These are phyloP conservation scores for Alternaria sp. DNA, from an alignment of 2,329 filamentous ascomycete genomes.

Conservation along the genomic window DNA sequence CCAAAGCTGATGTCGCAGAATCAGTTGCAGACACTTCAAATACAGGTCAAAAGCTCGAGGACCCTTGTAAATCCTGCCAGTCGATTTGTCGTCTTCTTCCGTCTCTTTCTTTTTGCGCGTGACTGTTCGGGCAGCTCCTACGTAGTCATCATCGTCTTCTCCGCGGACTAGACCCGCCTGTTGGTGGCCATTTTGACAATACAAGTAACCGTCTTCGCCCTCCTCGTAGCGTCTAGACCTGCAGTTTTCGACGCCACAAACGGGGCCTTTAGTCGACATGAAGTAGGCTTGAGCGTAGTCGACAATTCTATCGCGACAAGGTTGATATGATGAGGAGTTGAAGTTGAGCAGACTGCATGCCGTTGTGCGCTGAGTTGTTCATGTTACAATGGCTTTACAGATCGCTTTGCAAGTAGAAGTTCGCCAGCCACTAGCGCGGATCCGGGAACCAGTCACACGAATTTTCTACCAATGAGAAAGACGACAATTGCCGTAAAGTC, in stretches of 20 bases:
- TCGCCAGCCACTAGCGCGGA: slow-evolving; percentile 34
- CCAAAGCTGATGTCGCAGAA: slow-evolving; percentile 81
- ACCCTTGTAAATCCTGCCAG: slow-evolving; percentile 65
- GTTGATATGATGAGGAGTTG: neutral
- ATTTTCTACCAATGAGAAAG: slow-evolving; percentile 29
- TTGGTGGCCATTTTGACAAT: slow-evolving; percentile 81
- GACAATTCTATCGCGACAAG: neutral
- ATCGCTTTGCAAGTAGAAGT: slow-evolving; percentile 14
- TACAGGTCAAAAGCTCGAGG: slow-evolving; percentile 78
- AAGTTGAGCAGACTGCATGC: neutral
- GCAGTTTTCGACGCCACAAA: slow-evolving; percentile 69
- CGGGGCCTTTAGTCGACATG: slow-evolving; percentile 35
- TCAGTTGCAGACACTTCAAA: slow-evolving; percentile 82
- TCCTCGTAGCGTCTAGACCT: slow-evolving; percentile 72
- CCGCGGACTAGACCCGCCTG: slow-evolving; percentile 48
- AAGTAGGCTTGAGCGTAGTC: neutral
- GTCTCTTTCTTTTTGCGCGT: slow-evolving; percentile 62
- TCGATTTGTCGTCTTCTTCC: slow-evolving; percentile 55
- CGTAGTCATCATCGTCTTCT: slow-evolving; percentile 71
- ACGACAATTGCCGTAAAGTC: slow-evolving; percentile 39
- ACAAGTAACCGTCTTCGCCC: slow-evolving; percentile 77
- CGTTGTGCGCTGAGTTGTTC: neutral
- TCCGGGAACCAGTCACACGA: slow-evolving; percentile 31
- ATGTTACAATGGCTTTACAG: neutral
- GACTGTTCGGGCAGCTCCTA: slow-evolving; percentile 66